Base-by-base conservation (phyloP, 2,329 filamentous ascomycete genomes). In the Pseudovirgaria hyperparasitica region DNA sequence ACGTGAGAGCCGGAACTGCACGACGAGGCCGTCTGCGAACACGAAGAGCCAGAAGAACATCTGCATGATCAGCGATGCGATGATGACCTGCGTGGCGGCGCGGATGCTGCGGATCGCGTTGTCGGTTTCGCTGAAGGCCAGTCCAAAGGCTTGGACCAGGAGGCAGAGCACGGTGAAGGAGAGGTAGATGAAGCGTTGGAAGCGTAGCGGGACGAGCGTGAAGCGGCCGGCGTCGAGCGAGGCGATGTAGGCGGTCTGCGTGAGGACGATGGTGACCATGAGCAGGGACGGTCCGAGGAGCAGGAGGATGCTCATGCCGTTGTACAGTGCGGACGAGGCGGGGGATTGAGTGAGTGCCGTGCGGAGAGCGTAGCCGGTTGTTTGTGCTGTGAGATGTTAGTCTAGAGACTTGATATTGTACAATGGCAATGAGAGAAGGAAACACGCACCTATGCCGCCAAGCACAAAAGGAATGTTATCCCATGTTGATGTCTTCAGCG, bases 131-230 rank as follows among this genome's bases (percentile, higher is more conserved):
- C n/a, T n/a, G n/a, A n/a, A n/a, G n/a, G n/a, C n/a, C n/a, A n/a
- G n/a, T n/a, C 63, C 64, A 16, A 48, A 50, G 9, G 51, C 52
- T 41, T 73, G 69, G 3, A 70, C 44, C 3, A 61, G 18, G 39
- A 74, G 65, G 2, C 62, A 64, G 5, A 69, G 25, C 4, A 72
- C 41, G 35, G 74, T 69, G 18, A 67, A 65, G 5, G 43, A 26
- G 4, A 75, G 67, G 32, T 74, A 74, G 19, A 65, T 51, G 28
- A 58, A 64, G 4, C 68, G 72, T 5, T 72, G 43, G 55, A 60
- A 62, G 6, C 32, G 51, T 1, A 52, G 45, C 2, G 47, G 39
- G 23, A 69, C 51, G 12, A 65, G 32, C 0, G 63, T 58, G 36
- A 57, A 48, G 0, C 46, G 30, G n/a, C 55, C 48, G 3, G 55